Evolutionary conservation across 495 filamentous ascomycete species (phyloP).

Genomic region (Penicillium ucsense): DNA sequence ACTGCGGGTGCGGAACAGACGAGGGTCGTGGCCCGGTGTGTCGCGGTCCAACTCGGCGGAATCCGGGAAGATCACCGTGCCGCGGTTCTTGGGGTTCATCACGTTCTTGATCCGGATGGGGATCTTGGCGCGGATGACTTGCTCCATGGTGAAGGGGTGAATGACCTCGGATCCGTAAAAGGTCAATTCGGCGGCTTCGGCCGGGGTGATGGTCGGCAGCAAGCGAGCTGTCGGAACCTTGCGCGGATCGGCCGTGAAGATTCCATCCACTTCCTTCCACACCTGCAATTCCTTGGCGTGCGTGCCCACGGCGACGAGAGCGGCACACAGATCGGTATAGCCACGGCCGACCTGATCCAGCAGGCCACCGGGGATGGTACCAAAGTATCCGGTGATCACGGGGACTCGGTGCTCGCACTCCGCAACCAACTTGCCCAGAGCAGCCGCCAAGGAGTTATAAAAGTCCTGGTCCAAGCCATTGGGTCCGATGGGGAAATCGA

Average conservation of each 20-base stretch:
- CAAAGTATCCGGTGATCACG: constrained; percentile 80
- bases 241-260: constrained; percentile 79
- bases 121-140: constrained; percentile 86
- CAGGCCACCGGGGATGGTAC: constrained; percentile 70
- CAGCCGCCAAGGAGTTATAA: constrained; percentile 58
- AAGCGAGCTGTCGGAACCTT: constrained; percentile 80
- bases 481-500: constrained; percentile 48
- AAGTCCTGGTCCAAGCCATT: constrained; percentile 67
- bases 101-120: constrained; percentile 98
- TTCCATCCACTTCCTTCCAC: constrained; percentile 90
- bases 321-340: constrained; percentile 84
- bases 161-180: constrained; percentile 95
- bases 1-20: constrained; percentile 39
- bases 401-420: constrained; percentile 63
- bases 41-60: constrained; percentile 38
- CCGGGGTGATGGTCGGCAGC: constrained; percentile 67
- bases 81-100: constrained; percentile 79
- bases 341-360: constrained; percentile 74
- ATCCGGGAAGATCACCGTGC: constrained; percentile 70
- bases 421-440: constrained; percentile 56
- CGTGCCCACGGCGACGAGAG: constrained; percentile 69
- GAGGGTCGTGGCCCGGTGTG: constrained; percentile 36
- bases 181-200: constrained; percentile 82
- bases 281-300: constrained; percentile 75
- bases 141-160: constrained; percentile 97